These are phyloP conservation scores for Albugo laibachii DNA, from an alignment of 352 stramenopile genomes.

Conservation along the genomic window DNA sequence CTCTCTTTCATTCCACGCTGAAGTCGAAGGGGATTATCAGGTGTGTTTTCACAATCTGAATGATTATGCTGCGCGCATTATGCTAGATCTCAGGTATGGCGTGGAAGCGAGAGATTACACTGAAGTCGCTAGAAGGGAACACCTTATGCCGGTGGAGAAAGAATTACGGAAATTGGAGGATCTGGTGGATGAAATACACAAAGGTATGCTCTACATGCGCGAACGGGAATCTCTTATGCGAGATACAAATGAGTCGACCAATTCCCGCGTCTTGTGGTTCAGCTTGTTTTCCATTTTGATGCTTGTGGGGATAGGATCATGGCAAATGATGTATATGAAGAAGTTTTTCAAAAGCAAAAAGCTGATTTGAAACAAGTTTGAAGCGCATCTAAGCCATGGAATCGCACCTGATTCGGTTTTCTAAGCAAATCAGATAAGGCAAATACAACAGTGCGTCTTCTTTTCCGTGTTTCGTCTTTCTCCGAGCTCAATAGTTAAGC, in stretches of 20 bases:
- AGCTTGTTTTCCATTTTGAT: constrained; percentile 78
- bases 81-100: constrained; percentile 76
- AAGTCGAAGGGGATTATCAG: constrained; percentile 37
- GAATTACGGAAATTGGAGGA: constrained; percentile 82
- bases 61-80: constrained; percentile 42
- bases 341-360: constrained; percentile 88
- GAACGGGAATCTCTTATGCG: constrained; percentile 69
- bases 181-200: constrained; percentile 76
- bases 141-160: constrained; percentile 78
- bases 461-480: too few species aligned
- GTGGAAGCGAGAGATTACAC: constrained; percentile 80
- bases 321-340: constrained; percentile 80
- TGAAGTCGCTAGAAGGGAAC: constrained; percentile 74
- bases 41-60: constrained; percentile 75
- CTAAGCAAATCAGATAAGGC: too few species aligned
- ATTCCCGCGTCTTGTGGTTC: constrained; percentile 79
- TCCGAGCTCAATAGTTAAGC: too few species aligned
- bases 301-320: constrained; percentile 66
- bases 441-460: too few species aligned
- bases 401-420: too few species aligned
- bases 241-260: constrained; percentile 81
- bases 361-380: constrained; percentile 40
- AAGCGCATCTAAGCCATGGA: too few species aligned
- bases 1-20: constrained; percentile 69
- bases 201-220: constrained; percentile 81